These are phyloP conservation scores for Rhododendron ovatum DNA, from an alignment of 148 eudicot species.

Conservation along the genomic window DNA sequence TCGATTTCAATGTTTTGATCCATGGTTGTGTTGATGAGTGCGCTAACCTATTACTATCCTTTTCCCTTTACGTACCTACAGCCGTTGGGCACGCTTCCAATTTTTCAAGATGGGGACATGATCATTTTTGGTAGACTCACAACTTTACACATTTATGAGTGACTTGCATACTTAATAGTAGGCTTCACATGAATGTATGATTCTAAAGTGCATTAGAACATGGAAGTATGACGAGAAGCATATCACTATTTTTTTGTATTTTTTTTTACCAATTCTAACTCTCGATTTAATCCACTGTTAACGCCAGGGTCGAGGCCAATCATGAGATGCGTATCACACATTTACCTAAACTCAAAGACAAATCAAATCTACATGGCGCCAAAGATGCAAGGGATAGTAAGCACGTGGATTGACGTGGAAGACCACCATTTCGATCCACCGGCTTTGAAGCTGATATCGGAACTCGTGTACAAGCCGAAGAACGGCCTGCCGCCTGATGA, in stretches of 20 bases:
- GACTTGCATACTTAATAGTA: too few relatives aligned
- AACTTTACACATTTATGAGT: not conserved
- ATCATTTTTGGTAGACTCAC: constrained; percentile 30
- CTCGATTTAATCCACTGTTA: not conserved
- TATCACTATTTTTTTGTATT: too few relatives aligned
- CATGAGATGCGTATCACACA: constrained; percentile 25
- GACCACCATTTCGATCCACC: constrained; percentile 26
- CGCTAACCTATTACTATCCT: not conserved
- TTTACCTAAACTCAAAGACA: constrained; percentile 17
- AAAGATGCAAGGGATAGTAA: constrained; percentile 18
- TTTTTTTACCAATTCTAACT: too few relatives aligned
- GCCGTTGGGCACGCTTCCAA: constrained; percentile 46
- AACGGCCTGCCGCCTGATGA: not conserved
- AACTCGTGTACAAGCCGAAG: constrained; percentile 18
- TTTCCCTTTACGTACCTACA: constrained; percentile 1
- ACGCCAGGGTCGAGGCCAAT: constrained; percentile 40
- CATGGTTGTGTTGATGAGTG: not conserved
- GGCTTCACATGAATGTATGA: not conserved
- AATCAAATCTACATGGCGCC: constrained; percentile 23
- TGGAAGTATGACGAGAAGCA: too few relatives aligned
- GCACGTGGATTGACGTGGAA: constrained; percentile 40
- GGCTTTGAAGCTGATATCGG: constrained; percentile 20
- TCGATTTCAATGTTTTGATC: not conserved
- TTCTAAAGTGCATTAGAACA: not conserved
- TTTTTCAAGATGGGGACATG: constrained; percentile 38